Base-by-base conservation (phyloP, 352 stramenopile genomes). In the Globisporangium paddicum region DNA sequence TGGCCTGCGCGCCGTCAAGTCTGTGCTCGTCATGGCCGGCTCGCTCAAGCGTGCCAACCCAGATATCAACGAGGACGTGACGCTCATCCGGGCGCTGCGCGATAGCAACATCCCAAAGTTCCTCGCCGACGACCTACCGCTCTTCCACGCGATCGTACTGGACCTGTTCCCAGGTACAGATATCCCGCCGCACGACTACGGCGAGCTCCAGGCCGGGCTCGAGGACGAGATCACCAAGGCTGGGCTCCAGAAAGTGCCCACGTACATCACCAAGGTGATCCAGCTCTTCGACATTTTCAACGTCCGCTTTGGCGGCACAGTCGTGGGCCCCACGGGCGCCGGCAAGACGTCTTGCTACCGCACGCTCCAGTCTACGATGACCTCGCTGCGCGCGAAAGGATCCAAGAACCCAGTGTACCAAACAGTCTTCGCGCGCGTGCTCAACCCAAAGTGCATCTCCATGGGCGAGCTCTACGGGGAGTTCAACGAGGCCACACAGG, bases 91-190 rank as follows among this genome's bases (percentile, higher is more conserved):
- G 3, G 89, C 89, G 8, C 55, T 98, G 7, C 64, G 85, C 8
- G 92, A 98, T 60, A 98, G 96, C 61, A 98, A 98, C 67, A 77
- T 98, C 55, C 92, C 94, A 1, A 98, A 98, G 66, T 98, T 98
- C 69, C 77, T 96, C 26, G 87, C 86, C 3, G 88, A 97, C 38
- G 93, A 98, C 65, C 65, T 97, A 6, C 82, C 86, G 13, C 64
- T 98, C 4, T 98, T 98, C 65, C 79, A 91, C 48, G 86, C 92
- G 2, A 95, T 98, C 23, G 85, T 98, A 7, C 61, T 87, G 13
- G 93, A 98, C 52, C 62, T 98, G 25, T 98, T 98, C 60, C 94
- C 94, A 5, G 87, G 66, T 32, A 89, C 67, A 13, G 87, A 72
- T 67, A 97, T 86, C 54, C 86, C 60, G 67, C 82, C 72, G 3